A percentile compares a stretch with the other conserved stretches of the same genome.
Evolutionary conservation across 2,329 filamentous ascomycete species (phyloP).

Genomic region (Aspergillus bombycis): DNA sequence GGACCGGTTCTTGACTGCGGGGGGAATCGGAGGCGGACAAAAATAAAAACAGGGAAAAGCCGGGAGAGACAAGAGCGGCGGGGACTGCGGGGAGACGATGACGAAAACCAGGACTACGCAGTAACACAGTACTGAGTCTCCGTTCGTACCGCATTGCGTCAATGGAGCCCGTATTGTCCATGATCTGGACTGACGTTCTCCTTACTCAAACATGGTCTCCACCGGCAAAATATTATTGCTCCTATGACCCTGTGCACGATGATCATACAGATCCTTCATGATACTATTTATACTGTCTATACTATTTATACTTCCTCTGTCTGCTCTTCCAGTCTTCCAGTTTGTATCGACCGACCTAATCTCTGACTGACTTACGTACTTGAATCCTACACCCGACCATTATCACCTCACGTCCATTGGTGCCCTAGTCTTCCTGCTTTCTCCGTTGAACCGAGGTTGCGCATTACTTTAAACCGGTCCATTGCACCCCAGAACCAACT

Average conservation of each 20-base stretch:
- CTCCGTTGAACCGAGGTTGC: slow-evolving; percentile 36
- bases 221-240: slow-evolving; percentile 8
- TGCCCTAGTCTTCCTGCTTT: slow-evolving; percentile 21
- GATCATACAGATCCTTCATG: not conserved
- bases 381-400: not conserved
- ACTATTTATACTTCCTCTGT: too few species aligned
- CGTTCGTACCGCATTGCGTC: slow-evolving; percentile 22
- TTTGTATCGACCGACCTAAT: not conserved
- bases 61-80: slow-evolving; percentile 24
- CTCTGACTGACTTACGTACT: not conserved
- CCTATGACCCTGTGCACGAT: not conserved
- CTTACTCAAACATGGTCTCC: not conserved
- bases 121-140: too few species aligned
- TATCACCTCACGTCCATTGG: not conserved
- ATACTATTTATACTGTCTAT: not conserved
- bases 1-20: slow-evolving; percentile 11
- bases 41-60: slow-evolving; percentile 21
- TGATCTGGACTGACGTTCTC: not conserved
- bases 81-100: slow-evolving; percentile 1
- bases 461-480: slow-evolving; percentile 11
- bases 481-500: slow-evolving; percentile 4
- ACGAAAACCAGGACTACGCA: not conserved
- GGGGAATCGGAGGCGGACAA: slow-evolving; percentile 25
- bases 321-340: too few species aligned
- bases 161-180: slow-evolving; percentile 2